Evolutionary conservation across 2,329 filamentous ascomycete species (phyloP), one percentile per base, ranked within the genome.

Genomic region (Hypoxylon sp.): DNA sequence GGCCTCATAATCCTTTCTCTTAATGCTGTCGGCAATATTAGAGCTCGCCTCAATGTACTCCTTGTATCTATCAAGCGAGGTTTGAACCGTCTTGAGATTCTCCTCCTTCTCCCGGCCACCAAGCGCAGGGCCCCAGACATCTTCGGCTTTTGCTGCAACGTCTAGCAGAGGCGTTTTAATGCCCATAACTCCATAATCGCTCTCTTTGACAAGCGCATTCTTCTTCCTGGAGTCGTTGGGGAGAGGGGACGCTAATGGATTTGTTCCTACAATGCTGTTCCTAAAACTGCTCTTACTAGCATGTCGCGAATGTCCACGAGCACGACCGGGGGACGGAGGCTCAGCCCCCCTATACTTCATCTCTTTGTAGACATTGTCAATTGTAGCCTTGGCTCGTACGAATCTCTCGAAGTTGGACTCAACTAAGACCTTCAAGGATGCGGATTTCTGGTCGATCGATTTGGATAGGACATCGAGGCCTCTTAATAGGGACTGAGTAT

Each of bases 361-460:
- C 80, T 99, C 96, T 69, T 91, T 97, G 82, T 99, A 99, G 57
- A 99, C 96, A 81, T 97, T 97, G 82, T 99, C 96, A 76, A 99
- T 98, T 6, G 95, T 98, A 17, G 95, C 93, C 80, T 99, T 99
- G 47, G 96, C 96, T 70, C 94, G 92, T 62, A 99, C 96, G 83
- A 99, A 99, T 72, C 95, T 92, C 81, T 99, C 97, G 78, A 99
- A 99, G 79, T 99, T 99, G 71, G 93, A 95, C 80, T 99, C 96
- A 24, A 99, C 96, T 17, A 99, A 87, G 10, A 97, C 92, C 79
- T 99, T 99, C 68, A 99, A 87, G 3, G 94, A 98, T 0, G 95
- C 96, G 0, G 95, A 98, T 80, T 99, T 99, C 81, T 98, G 93
- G 76, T 98, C 96, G 76, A 99, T 99, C 0, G 95, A 98, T 68